Base-by-base conservation (phyloP, 768 basidiomycete species). In the Hygrophoropsis aurantiaca region DNA sequence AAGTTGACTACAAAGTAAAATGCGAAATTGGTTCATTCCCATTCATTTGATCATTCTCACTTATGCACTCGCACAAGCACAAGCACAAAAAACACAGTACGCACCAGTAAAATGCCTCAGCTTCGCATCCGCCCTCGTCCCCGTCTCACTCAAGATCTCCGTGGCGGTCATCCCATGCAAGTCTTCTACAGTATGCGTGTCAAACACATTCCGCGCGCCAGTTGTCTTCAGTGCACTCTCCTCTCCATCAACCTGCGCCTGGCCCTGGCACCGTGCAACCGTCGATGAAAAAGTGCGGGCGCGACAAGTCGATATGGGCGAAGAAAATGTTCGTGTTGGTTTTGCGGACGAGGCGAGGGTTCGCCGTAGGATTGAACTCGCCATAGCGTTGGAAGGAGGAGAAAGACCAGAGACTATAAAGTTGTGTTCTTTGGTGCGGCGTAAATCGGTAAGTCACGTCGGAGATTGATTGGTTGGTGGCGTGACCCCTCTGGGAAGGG, bases 1-100 rank as follows among this genome's bases (percentile, higher is more conserved):
- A 97, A 97, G 77, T 97, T 97, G 57, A 97, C 94, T 93, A 56
- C 20, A 52, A n/a, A n/a, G n/a, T n/a, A n/a, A n/a, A n/a, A n/a
- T n/a, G n/a, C n/a, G n/a, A n/a, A n/a, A n/a, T n/a, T n/a, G n/a
- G n/a, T n/a, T n/a, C n/a, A n/a, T n/a, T n/a, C n/a, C n/a, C n/a
- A 25, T 23, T 38, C 19, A 39, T 34, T 26, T 42, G n/a, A 13
- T 46, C 9, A 20, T 10, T 64, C 49, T 16, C 16, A n/a, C 27
- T 55, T 36, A 51, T 37, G 19, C 27, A n/a, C 38, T 15, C 40
- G 34, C 23, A 33, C 30, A 4, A 33, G 21, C 11, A 32, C 25
- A 15, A 30, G 8, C 34, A 52, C 5, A 47, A 47, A 51, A 27
- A 11, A 36, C 11, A 39, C 32, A 39, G 33, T 33, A 72, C 78